These are phyloP conservation scores for Blakeslea trispora DNA, from an alignment of 371 early-diverging fungal genomes.

Conservation along the genomic window DNA sequence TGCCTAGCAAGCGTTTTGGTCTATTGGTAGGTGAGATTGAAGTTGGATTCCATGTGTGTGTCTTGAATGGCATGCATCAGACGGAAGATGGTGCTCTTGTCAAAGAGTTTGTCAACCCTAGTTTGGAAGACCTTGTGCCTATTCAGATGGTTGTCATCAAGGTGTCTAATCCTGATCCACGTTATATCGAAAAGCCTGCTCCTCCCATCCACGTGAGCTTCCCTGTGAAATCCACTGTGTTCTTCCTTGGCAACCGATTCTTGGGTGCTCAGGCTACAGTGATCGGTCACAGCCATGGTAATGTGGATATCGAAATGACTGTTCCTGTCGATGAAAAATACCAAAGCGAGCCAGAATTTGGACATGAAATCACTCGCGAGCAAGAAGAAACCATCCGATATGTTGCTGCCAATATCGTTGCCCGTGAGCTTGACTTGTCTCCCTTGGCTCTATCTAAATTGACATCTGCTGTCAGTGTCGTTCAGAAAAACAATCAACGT, in stretches of 20 bases:
- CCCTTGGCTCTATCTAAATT: constrained; percentile 75
- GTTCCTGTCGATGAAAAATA: constrained; percentile 37
- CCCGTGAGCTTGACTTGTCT: constrained; percentile 62
- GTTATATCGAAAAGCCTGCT: constrained; percentile 64
- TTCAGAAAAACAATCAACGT: constrained; percentile 56
- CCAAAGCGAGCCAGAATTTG: constrained; percentile 57
- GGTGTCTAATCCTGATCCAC: constrained; percentile 69
- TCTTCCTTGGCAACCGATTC: constrained; percentile 63
- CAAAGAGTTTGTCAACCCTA: constrained; percentile 78
- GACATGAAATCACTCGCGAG: constrained; percentile 50
- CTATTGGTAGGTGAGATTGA: constrained; percentile 72
- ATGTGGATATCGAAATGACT: constrained; percentile 54
- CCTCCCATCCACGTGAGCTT: constrained; percentile 63
- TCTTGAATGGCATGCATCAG: constrained; percentile 72
- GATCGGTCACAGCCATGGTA: constrained; percentile 52
- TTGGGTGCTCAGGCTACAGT: constrained; percentile 83
- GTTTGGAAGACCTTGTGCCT: constrained; percentile 64
- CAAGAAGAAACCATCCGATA: constrained; percentile 52
- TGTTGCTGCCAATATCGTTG: constrained; percentile 66
- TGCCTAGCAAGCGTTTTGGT: constrained; percentile 63
- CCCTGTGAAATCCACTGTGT: constrained; percentile 66
- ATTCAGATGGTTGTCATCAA: constrained; percentile 70
- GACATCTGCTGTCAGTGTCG: constrained; percentile 77
- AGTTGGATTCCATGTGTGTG: constrained; percentile 67
- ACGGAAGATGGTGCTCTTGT: constrained; percentile 79